A percentile compares a stretch with the other conserved stretches of the same genome.
These are phyloP conservation scores for Boletus bicolor DNA, from an alignment of 768 basidiomycete genomes.

Conservation along the genomic window DNA sequence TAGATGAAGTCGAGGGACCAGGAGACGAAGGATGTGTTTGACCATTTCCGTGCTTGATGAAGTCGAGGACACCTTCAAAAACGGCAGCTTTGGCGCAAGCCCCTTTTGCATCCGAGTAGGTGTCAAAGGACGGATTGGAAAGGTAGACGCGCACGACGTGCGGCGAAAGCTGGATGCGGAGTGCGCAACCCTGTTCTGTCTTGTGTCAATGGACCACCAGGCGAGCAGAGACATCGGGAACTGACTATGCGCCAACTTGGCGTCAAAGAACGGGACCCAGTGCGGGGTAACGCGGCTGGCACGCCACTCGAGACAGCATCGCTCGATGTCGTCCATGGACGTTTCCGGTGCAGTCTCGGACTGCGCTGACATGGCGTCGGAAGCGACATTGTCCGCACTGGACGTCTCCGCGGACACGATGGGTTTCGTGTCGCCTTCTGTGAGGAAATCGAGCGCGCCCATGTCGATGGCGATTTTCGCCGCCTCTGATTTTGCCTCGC, in stretches of 20 bases:
- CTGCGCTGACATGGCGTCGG: neutral
- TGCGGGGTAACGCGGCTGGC: conserved; percentile 47
- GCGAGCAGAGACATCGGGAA: conserved; percentile 1
- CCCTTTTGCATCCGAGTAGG: conserved; percentile 42
- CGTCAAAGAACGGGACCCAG: conserved; percentile 51
- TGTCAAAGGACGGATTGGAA: conserved; percentile 42
- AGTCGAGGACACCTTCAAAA: conserved; percentile 52
- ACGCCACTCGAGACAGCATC: conserved; percentile 54
- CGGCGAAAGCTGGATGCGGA: conserved; percentile 51
- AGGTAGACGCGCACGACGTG: conserved; percentile 53
- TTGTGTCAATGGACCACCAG: neutral
- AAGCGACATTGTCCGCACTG: neutral
- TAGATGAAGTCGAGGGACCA: neutral
- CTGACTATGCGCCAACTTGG: conserved; percentile 44
- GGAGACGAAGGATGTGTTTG: conserved; percentile 39
- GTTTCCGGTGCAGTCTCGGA: neutral
- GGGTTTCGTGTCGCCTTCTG: conserved; percentile 34
- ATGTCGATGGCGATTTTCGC: conserved; percentile 54
- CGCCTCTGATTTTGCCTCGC: conserved; percentile 52
- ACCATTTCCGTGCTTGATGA: conserved; percentile 54
- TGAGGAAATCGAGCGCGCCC: conserved; percentile 60
- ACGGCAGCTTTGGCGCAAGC: conserved; percentile 56
- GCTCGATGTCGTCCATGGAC: conserved; percentile 45
- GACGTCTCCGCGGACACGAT: conserved; percentile 21
- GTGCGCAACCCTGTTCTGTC: conserved; percentile 51